These are phyloP conservation scores for Plantago major DNA, from an alignment of 257 asterid genomes.

Conservation along the genomic window DNA sequence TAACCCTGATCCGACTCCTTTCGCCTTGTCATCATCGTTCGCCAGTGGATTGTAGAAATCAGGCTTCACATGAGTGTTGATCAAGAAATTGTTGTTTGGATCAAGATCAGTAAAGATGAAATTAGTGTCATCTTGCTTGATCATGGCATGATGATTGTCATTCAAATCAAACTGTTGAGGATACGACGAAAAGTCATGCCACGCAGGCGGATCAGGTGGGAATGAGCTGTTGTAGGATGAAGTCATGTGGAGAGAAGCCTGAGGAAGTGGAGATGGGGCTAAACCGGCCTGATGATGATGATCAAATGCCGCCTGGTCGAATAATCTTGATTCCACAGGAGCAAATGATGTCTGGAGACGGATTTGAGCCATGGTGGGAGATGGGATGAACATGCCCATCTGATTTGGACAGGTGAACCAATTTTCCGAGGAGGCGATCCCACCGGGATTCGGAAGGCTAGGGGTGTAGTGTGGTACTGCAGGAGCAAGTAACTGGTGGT, in stretches of 20 bases:
- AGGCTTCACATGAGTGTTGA: neutral
- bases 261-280: slow-evolving; percentile 13
- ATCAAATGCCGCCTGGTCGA: slow-evolving; percentile 1
- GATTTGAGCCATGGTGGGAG: neutral
- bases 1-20: neutral
- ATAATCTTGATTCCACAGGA: neutral
- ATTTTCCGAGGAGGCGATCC: no score
- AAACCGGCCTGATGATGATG: slow-evolving; percentile 3
- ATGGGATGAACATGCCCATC: neutral
- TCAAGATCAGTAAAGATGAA: neutral
- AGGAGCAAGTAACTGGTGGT: no score
- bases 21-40: neutral
- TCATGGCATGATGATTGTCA: neutral
- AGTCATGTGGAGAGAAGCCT: neutral
- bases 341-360: neutral
- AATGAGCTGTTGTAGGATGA: neutral
- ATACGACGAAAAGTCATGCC: slow-evolving; percentile 18
- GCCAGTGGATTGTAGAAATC: neutral
- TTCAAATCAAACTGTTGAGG: neutral
- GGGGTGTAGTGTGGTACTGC: neutral
- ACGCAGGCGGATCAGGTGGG: slow-evolving; percentile 9
- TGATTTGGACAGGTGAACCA: neutral
- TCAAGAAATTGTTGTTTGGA: neutral
- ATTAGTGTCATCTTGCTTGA: neutral
- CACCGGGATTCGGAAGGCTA: neutral